These are phyloP conservation scores for Oehlia diaphana DNA, from an alignment of 192 early-diverging fungal genomes.

Conservation along the genomic window DNA sequence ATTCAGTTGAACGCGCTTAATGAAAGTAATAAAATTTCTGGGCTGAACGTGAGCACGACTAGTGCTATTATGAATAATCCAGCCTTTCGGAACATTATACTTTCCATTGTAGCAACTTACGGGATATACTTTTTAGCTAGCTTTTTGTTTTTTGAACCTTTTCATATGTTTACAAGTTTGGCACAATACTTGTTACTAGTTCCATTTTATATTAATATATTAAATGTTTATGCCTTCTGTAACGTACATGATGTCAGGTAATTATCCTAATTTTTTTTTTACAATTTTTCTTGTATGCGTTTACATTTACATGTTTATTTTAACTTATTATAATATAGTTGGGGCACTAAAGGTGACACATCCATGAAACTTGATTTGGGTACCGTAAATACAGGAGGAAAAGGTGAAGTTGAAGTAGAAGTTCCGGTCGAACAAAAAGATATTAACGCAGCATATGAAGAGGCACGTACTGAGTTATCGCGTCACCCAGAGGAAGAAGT, in stretches of 20 bases:
- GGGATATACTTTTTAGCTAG: constrained; percentile 73
- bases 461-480: constrained; percentile 61
- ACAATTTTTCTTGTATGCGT: neutral
- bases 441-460: constrained; percentile 50
- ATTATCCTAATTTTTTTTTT: neutral
- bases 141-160: constrained; percentile 71
- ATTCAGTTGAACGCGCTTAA: neutral
- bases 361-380: constrained; percentile 46
- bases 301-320: constrained; percentile 24
- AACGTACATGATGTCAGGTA: constrained; percentile 61
- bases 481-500: constrained; percentile 45
- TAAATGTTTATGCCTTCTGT: constrained; percentile 63
- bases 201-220: constrained; percentile 74
- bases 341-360: constrained; percentile 89
- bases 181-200: constrained; percentile 74
- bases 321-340: constrained; percentile 65
- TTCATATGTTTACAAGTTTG: constrained; percentile 77
- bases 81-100: constrained; percentile 60
- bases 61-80: constrained; percentile 40
- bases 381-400: constrained; percentile 23
- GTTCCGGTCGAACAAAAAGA: constrained; percentile 45
- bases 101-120: constrained; percentile 72
- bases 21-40: neutral
- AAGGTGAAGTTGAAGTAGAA: constrained; percentile 47
- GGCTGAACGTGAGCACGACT: constrained; percentile 10